These are phyloP conservation scores for Phytophthora multivora DNA, from an alignment of 352 stramenopile genomes.

Conservation along the genomic window DNA sequence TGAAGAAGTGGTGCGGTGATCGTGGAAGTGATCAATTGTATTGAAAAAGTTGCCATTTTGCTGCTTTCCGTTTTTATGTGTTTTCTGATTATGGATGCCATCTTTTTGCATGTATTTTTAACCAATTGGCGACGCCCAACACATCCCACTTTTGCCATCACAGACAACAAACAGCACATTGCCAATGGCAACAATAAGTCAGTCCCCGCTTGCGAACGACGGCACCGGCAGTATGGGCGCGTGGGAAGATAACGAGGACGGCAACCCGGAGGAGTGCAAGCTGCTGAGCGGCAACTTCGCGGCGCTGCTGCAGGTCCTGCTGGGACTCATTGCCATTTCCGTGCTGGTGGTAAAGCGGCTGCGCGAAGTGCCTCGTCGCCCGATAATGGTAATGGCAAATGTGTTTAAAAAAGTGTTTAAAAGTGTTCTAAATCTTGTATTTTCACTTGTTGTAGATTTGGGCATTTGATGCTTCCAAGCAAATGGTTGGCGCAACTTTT, in stretches of 20 bases:
- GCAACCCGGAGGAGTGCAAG: constrained; percentile 68
- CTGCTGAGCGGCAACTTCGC: constrained; percentile 82
- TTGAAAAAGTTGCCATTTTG: not conserved
- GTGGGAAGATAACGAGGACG: constrained; percentile 40
- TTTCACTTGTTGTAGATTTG: constrained; percentile 51
- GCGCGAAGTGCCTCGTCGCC: constrained; percentile 72
- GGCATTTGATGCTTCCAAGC: constrained; percentile 88
- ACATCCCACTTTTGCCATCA: constrained; percentile 26
- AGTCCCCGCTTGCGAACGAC: constrained; percentile 18
- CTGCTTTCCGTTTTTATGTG: not conserved
- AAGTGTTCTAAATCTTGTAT: constrained; percentile 4
- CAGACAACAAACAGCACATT: constrained; percentile 6
- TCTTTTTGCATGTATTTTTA: constrained; percentile 8
- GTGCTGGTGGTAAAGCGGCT: constrained; percentile 82
- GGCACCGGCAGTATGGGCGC: constrained; percentile 25
- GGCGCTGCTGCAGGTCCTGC: constrained; percentile 70
- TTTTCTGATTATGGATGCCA: constrained; percentile 2
- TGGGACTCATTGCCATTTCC: constrained; percentile 84
- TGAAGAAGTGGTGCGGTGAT: constrained; percentile 44
- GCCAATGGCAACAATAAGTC: constrained; percentile 5
- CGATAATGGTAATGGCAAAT: constrained; percentile 54
- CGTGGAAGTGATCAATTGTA: not conserved
- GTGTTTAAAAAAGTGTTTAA: constrained; percentile 5
- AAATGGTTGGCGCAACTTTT: constrained; percentile 85
- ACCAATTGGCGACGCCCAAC: constrained; percentile 13